Conservation (phyloP, 2,329 filamentous ascomycete species). For the Cladorrhinum sp. region DNA sequence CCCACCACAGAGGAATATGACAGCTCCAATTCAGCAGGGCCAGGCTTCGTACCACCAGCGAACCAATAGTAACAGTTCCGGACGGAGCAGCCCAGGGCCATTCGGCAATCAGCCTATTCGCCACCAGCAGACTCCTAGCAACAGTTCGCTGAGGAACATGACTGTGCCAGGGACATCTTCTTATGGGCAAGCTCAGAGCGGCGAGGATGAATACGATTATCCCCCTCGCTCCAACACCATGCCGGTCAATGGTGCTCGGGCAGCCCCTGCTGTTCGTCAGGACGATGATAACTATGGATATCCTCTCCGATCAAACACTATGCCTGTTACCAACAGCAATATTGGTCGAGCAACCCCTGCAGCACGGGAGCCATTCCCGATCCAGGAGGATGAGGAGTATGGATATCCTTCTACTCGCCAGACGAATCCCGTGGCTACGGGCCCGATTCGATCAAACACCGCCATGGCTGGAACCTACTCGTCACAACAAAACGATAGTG, state of each 20-base stretch:
- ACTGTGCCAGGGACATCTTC: slow-evolving; percentile 10
- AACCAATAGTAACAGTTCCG: slow-evolving; percentile 15
- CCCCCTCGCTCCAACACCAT: neutral
- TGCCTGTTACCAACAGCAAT: neutral
- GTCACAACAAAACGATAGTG: neutral
- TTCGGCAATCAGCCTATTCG: slow-evolving; percentile 10
- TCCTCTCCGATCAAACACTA: neutral
- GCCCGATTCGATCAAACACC: neutral
- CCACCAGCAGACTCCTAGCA: slow-evolving; percentile 22
- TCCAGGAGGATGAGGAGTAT: neutral
- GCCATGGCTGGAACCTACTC: neutral
- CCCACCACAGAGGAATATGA: slow-evolving; percentile 35
- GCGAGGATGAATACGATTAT: slow-evolving; percentile 10
- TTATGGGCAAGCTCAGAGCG: neutral
- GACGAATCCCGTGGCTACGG: neutral
- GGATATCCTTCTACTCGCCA: neutral
- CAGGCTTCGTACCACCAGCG: slow-evolving; percentile 19
- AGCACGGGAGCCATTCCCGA: neutral
- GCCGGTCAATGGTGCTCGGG: neutral
- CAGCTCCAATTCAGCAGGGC: slow-evolving; percentile 28
- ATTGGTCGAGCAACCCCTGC: neutral
- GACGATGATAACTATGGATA: neutral
- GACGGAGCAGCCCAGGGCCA: slow-evolving; percentile 1
- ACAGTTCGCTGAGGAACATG: slow-evolving; percentile 24
- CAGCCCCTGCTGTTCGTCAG: neutral